Evolutionary conservation across 2,329 filamentous ascomycete species (phyloP).

Genomic region (Nemania diffusa): DNA sequence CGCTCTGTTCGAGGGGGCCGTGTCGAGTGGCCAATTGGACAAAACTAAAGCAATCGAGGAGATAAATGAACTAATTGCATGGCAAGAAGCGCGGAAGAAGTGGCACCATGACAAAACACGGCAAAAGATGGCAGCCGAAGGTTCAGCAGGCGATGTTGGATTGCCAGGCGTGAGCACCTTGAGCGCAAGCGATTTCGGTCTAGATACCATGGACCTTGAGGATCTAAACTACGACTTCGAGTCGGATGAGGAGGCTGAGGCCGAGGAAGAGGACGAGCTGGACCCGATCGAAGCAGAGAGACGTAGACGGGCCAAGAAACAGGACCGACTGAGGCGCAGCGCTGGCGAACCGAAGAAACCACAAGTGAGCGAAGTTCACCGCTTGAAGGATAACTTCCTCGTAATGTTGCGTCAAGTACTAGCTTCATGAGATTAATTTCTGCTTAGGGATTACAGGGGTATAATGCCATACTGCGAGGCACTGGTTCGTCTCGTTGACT

Average conservation of each 20-base stretch:
- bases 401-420: constrained; percentile 84
- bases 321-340: constrained; percentile 81
- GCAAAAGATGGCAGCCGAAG: constrained; percentile 97
- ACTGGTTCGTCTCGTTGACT: not conserved
- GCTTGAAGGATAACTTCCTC: constrained; percentile 82
- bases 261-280: constrained; percentile 79
- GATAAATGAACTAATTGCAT: constrained; percentile 86
- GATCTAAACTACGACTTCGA: constrained; percentile 85
- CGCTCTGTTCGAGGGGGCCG: constrained; percentile 84
- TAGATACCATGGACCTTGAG: constrained; percentile 86
- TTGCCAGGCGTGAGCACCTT: constrained; percentile 69
- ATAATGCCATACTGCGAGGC: not conserved
- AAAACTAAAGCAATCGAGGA: constrained; percentile 78
- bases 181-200: constrained; percentile 85
- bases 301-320: constrained; percentile 77
- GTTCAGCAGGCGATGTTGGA: constrained; percentile 60
- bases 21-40: constrained; percentile 74
- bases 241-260: constrained; percentile 71
- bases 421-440: constrained; percentile 66
- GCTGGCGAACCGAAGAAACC: constrained; percentile 90
- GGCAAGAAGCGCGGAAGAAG: constrained; percentile 95
- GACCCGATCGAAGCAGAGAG: constrained; percentile 92
- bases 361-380: constrained; percentile 79
- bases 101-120: constrained; percentile 98
- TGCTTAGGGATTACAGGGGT: not conserved